Conservation (phyloP, 108 stramenopile genomes). For the Nitzschia putrida region DNA sequence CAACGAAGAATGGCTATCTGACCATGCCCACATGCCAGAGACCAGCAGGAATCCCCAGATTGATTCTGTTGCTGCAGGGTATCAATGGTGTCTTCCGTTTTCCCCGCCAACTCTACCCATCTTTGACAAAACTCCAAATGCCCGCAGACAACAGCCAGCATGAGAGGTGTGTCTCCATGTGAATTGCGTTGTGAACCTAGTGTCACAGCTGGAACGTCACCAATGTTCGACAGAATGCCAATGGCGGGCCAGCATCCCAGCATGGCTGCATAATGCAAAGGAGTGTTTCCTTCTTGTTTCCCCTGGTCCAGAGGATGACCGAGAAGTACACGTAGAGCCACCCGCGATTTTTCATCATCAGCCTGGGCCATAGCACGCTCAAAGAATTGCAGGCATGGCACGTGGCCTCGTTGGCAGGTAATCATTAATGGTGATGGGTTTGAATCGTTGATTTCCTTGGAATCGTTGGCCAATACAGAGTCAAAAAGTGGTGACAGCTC, state of each 20-base stretch:
- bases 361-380: background rate
- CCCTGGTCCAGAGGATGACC: slow-evolving; percentile 20
- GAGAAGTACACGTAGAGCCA: slow-evolving; percentile 6
- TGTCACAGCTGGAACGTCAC: background rate
- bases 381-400: slow-evolving; percentile 37
- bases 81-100: background rate
- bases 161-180: slow-evolving; percentile 66
- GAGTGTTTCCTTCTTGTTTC: slow-evolving; percentile 39
- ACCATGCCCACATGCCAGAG: slow-evolving; percentile 55
- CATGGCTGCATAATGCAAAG: slow-evolving; percentile 63
- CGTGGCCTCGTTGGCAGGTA: slow-evolving; percentile 61
- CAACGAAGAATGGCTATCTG: slow-evolving; percentile 40
- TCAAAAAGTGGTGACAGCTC: slow-evolving; percentile 7
- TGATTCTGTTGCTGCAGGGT: slow-evolving; percentile 18
- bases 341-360: background rate
- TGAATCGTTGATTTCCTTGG: background rate
- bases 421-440: slow-evolving; percentile 54
- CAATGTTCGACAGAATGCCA: slow-evolving; percentile 10
- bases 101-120: slow-evolving; percentile 14
- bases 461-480: background rate
- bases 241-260: slow-evolving; percentile 49
- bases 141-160: slow-evolving; percentile 50
- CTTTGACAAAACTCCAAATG: slow-evolving; percentile 18
- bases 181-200: slow-evolving; percentile 35
- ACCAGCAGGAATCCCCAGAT: slow-evolving; percentile 36